phyloP scores from a whole-genome alignment of 2,329 filamentous ascomycete species.

The Didymella lethalis region DNA sequence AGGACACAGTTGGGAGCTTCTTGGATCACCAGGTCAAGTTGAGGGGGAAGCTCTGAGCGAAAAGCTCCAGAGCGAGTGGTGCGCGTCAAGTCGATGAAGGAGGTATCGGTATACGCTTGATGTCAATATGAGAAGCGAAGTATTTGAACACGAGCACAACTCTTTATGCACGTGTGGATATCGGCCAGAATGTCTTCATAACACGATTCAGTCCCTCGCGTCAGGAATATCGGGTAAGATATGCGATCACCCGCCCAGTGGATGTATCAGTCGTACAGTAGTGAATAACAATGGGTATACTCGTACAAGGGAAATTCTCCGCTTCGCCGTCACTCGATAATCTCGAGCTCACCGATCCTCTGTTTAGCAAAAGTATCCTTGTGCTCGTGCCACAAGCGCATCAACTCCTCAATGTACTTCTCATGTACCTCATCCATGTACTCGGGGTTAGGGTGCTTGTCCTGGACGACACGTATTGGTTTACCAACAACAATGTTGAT shows the following conservation, averaged over 20 bases:
- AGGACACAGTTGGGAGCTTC: slow-evolving; percentile 15
- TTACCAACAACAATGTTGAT: slow-evolving; percentile 89
- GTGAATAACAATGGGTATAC: neutral
- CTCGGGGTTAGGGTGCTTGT: slow-evolving; percentile 70
- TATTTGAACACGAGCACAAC: neutral
- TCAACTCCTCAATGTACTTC: slow-evolving; percentile 77
- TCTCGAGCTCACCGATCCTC: slow-evolving; percentile 70
- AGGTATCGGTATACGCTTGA: no score
- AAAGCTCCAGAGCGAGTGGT: neutral
- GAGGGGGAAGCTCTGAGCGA: neutral
- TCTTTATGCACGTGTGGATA: neutral
- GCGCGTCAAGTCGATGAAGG: no score
- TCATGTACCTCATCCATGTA: slow-evolving; percentile 84
- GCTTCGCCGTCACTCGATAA: slow-evolving; percentile 61
- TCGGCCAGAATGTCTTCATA: neutral
- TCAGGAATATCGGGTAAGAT: slow-evolving; percentile 5
- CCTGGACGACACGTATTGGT: slow-evolving; percentile 74
- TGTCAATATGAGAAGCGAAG: neutral
- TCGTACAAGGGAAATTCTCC: neutral
- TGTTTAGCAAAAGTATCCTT: slow-evolving; percentile 76
- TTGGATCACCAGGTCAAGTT: slow-evolving; percentile 8
- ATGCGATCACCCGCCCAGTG: neutral
- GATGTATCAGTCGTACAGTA: neutral
- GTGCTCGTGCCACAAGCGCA: slow-evolving; percentile 77
- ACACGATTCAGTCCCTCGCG: neutral